A percentile compares a stretch with the other conserved stretches of the same genome.
phyloP scores from a whole-genome alignment of 2,329 filamentous ascomycete species.

The Aspergillus eucalypticola region DNA sequence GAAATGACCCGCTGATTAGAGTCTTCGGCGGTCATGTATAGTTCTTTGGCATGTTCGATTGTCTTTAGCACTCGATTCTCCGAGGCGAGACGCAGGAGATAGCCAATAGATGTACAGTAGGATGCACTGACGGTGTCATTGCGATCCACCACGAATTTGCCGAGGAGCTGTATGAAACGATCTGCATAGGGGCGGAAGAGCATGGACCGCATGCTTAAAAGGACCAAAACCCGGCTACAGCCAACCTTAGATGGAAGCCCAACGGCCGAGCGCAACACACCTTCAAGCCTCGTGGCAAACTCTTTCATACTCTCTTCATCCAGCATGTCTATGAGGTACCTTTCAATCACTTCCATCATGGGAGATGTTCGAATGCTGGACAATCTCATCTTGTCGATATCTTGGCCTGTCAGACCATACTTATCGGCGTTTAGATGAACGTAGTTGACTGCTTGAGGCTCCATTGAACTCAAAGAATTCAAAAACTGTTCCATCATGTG shows the following conservation, averaged over 20 bases:
- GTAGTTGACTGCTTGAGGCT: constrained; percentile 88
- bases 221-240: constrained; percentile 80
- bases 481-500: constrained; percentile 79
- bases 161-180: constrained; percentile 72
- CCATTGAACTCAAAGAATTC: constrained; percentile 79
- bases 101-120: constrained; percentile 84
- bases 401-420: constrained; percentile 80
- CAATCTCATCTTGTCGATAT: constrained; percentile 85
- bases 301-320: constrained; percentile 76
- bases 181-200: constrained; percentile 75
- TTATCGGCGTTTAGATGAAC: constrained; percentile 83
- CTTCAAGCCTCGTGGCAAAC: constrained; percentile 71
- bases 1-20: constrained; percentile 72
- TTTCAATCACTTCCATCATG: constrained; percentile 87
- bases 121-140: constrained; percentile 92
- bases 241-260: constrained; percentile 94
- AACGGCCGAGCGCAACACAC: constrained; percentile 79
- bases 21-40: constrained; percentile 83
- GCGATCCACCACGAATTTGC: constrained; percentile 81
- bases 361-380: constrained; percentile 81
- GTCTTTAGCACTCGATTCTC: constrained; percentile 59
- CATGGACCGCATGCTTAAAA: constrained; percentile 74
- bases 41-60: constrained; percentile 58
- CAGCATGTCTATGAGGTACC: constrained; percentile 75
- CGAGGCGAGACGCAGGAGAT: constrained; percentile 69